Conservation (phyloP, 805 yeast species). For the Pichia gijzeniarum region DNA sequence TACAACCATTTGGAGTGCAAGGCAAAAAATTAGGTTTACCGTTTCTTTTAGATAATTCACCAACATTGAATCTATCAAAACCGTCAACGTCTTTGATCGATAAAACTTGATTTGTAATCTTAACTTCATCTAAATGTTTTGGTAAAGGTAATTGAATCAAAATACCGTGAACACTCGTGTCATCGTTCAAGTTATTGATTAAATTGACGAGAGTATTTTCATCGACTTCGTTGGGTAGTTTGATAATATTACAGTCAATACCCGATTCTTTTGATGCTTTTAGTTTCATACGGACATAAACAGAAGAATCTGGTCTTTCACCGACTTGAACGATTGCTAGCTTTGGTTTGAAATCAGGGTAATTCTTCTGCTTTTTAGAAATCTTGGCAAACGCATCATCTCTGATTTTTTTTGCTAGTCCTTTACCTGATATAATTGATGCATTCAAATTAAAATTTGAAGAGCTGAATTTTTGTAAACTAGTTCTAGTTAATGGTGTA, state of each 20-base stretch:
- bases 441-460: conserved; percentile 21
- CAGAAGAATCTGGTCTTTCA: conserved; percentile 68
- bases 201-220: conserved; percentile 50
- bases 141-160: conserved; percentile 78
- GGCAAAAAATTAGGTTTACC: conserved; percentile 70
- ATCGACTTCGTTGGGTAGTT: conserved; percentile 48
- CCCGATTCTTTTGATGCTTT: conserved; percentile 72
- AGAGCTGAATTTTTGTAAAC: conserved; percentile 13
- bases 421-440: conserved; percentile 39
- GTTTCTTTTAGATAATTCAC: conserved; percentile 67
- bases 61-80: conserved; percentile 69
- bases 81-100: conserved; percentile 76
- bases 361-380: conserved; percentile 33
- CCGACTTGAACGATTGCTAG: conserved; percentile 75
- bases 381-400: conserved; percentile 39
- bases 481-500: not conserved
- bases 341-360: conserved; percentile 55
- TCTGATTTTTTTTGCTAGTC: conserved; percentile 39
- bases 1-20: conserved; percentile 79
- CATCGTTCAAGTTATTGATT: conserved; percentile 52
- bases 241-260: conserved; percentile 53
- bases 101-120: conserved; percentile 58
- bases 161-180: conserved; percentile 59
- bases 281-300: conserved; percentile 73
- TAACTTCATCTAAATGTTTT: conserved; percentile 57